Conservation (phyloP, 371 early-diverging fungal species). For the Lichtheimia hyalospora region DNA sequence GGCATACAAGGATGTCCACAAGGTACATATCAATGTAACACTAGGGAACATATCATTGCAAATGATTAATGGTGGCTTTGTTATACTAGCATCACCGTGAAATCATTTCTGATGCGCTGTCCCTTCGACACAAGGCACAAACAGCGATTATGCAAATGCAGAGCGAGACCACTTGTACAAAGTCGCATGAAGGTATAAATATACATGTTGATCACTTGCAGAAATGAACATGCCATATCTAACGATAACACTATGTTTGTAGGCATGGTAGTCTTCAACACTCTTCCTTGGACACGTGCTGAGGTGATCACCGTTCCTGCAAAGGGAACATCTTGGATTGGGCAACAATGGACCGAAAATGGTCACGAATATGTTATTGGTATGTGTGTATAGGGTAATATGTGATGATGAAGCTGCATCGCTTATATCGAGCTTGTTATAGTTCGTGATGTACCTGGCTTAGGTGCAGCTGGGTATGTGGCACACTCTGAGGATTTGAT, state of each 20-base stretch:
- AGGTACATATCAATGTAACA: slow-evolving; percentile 33
- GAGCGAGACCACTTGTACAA: neutral
- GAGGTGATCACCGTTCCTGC: slow-evolving; percentile 69
- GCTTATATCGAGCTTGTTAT: neutral
- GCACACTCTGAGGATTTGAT: slow-evolving; percentile 7
- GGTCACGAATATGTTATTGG: slow-evolving; percentile 43
- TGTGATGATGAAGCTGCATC: neutral
- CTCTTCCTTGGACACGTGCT: slow-evolving; percentile 76
- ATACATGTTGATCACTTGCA: neutral
- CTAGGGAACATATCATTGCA: no score
- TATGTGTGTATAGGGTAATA: neutral
- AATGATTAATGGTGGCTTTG: neutral
- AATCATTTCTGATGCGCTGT: slow-evolving; percentile 32
- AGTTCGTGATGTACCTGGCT: slow-evolving; percentile 37
- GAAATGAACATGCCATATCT: neutral
- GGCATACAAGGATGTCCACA: slow-evolving; percentile 84
- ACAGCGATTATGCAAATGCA: slow-evolving; percentile 8
- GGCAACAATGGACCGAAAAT: slow-evolving; percentile 45
- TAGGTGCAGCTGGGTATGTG: slow-evolving; percentile 28
- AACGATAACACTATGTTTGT: neutral
- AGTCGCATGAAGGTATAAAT: slow-evolving; percentile 3
- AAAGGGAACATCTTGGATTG: slow-evolving; percentile 22
- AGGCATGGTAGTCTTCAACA: slow-evolving; percentile 73
- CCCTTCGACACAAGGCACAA: slow-evolving; percentile 38
- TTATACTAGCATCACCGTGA: slow-evolving; percentile 37